phyloP scores from a whole-genome alignment of 495 filamentous ascomycete genomes.

The Penicillium paxilli region DNA sequence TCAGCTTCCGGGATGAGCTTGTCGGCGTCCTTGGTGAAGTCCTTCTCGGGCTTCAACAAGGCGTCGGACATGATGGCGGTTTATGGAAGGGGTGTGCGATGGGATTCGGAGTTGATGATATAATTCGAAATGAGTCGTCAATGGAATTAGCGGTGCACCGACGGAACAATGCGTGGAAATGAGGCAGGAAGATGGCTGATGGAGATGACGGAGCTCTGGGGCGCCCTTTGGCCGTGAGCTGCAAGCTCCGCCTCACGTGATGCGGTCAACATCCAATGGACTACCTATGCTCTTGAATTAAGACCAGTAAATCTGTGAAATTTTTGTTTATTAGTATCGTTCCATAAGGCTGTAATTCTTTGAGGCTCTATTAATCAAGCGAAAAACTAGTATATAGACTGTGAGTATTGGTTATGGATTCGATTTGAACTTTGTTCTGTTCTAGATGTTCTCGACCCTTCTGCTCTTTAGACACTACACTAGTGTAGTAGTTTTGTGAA shows the following conservation, averaged over 20 bases:
- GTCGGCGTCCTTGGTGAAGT: slow-evolving; percentile 89
- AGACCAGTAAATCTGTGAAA: not conserved
- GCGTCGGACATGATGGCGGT: slow-evolving; percentile 59
- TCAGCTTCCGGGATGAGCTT: slow-evolving; percentile 86
- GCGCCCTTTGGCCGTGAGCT: slow-evolving; percentile 24
- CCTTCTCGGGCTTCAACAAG: slow-evolving; percentile 68
- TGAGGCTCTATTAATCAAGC: too few species aligned
- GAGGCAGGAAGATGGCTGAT: slow-evolving; percentile 11
- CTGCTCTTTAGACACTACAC: too few species aligned
- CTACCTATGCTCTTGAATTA: not conserved
- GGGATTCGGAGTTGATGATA: not conserved
- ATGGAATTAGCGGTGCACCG: not conserved
- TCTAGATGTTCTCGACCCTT: too few species aligned
- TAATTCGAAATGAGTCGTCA: not conserved
- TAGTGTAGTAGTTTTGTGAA: too few species aligned
- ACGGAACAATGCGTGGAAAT: slow-evolving; percentile 9
- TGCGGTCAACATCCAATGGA: slow-evolving; percentile 2
- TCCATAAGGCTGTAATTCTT: too few species aligned
- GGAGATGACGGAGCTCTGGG: slow-evolving; percentile 34
- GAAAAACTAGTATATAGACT: too few species aligned
- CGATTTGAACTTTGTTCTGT: too few species aligned
- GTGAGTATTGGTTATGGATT: too few species aligned
- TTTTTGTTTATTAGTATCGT: too few species aligned
- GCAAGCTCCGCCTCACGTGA: slow-evolving; percentile 24
- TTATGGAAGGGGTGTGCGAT: slow-evolving; percentile 7